Base-by-base conservation (phyloP, 2,329 filamentous ascomycete genomes). In the Diaporthe amygdali region DNA sequence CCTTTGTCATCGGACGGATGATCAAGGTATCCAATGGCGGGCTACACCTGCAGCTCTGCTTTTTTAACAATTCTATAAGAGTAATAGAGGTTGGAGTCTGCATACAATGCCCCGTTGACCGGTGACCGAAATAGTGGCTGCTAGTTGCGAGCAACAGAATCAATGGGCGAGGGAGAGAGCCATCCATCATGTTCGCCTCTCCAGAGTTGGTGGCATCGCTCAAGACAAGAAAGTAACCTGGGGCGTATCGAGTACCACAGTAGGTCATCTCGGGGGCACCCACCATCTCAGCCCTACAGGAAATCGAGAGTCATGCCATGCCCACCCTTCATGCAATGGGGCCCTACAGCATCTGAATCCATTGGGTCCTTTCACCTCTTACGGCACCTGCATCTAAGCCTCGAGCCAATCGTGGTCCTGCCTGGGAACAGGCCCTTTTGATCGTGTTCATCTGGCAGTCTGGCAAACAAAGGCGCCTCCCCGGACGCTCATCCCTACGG, bases 231-330 rank as follows among this genome's bases (percentile, higher is more conserved):
- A 47, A 34, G 7, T 63, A n/a, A 34, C 27, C 41, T 41, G 56
- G 9, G 2, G 12, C 41, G 47, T 41, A 64, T 63, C 59, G 59
- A 47, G 41, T 34, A 12, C 20, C 59, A n/a, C 25, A 41, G 14
- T 30, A 47, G 30, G 14, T 63, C 41, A 47, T 64, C 59, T 64
- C 59, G 32, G 59, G 37, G 41, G 15, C 47, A 69, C 61, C 68
- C 68, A 55, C 68, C 68, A 70, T 67, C 61, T 70, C 68, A 70
- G 68, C 68, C 68, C 68, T 70, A 70, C n/a, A 47, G 41, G 37
- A 59, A 32, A 51, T 41, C 41, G 30, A 66, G 41, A 51, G 56
- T 52, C 63, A 71, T 71, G 49, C 15, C 10, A 32, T 30, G 10
- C 44, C n/a, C 44, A 41, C 59, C 44, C 30, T 4, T 64, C 51